These are phyloP conservation scores for Collariella sp. DNA, from an alignment of 495 filamentous ascomycete genomes.

Conservation along the genomic window DNA sequence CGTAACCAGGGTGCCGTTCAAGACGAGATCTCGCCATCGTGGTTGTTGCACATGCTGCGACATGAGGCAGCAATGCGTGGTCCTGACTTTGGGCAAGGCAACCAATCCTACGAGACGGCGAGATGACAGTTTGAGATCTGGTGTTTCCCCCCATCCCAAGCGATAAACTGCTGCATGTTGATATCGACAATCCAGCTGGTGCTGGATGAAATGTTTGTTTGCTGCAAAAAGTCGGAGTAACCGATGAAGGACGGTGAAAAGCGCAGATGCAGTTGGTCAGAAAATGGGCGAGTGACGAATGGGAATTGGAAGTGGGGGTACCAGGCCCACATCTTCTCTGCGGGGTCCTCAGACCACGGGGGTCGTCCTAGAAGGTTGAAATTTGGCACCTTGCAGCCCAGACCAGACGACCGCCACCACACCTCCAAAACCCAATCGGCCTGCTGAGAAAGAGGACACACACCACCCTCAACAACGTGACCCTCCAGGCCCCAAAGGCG, in stretches of 20 bases:
- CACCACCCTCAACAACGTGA: conserved; percentile 1
- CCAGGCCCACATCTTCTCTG: not conserved
- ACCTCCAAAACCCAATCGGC: not conserved
- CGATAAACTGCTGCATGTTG: too few species aligned
- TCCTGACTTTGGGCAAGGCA: too few species aligned
- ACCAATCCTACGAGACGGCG: too few species aligned
- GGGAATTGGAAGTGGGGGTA: not conserved
- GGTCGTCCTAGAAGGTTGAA: conserved; percentile 1
- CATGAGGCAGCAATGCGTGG: not conserved
- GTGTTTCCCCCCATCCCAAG: too few species aligned
- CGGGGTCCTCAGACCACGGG: conserved; percentile 8
- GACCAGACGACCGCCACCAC: not conserved
- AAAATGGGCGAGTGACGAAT: not conserved
- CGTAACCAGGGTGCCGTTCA: not conserved
- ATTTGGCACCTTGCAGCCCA: conserved; percentile 3
- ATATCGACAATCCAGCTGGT: too few species aligned
- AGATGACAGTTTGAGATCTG: too few species aligned
- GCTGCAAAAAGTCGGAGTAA: too few species aligned
- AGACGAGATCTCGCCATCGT: not conserved
- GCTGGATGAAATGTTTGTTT: too few species aligned
- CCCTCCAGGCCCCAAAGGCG: conserved; percentile 6
- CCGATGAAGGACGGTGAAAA: too few species aligned
- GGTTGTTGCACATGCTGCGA: not conserved
- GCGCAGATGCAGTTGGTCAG: conserved; percentile 5
- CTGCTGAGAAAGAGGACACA: not conserved